Conservation (phyloP, 768 basidiomycete species). For the Dendrothele bispora region DNA sequence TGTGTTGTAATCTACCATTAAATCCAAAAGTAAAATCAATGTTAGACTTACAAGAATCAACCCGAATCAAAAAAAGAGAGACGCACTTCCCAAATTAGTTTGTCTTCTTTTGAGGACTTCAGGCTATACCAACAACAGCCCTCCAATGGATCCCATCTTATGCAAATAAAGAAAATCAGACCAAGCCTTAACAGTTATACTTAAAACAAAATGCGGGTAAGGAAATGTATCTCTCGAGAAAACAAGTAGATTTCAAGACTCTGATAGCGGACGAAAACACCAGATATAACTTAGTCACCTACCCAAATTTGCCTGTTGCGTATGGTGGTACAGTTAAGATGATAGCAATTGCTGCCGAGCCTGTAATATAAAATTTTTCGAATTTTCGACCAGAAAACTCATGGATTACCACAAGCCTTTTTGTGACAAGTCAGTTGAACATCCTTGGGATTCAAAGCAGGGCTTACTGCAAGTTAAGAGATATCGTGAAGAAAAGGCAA, state of each 20-base stretch:
- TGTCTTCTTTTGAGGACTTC: conserved; percentile 11
- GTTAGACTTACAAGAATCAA: background rate
- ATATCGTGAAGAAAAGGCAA: conserved; percentile 19
- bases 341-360: conserved; percentile 11
- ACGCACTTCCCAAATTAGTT: conserved; percentile 18
- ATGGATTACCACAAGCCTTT: conserved; percentile 21
- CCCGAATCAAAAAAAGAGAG: background rate
- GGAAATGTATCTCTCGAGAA: background rate
- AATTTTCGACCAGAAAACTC: conserved; percentile 15
- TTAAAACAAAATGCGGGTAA: too few species aligned
- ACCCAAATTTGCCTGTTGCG: conserved; percentile 22
- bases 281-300: too few species aligned
- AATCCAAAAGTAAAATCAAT: background rate
- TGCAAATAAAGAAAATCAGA: too few species aligned
- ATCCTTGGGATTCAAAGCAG: background rate
- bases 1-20: conserved; percentile 16
- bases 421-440: background rate
- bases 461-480: conserved; percentile 22
- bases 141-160: conserved; percentile 22
- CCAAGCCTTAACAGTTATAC: too few species aligned
- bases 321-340: conserved; percentile 18
- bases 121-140: conserved; percentile 21
- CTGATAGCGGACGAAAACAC: background rate
- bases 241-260: too few species aligned
- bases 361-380: conserved; percentile 20